Evolutionary conservation across 352 stramenopile species (phyloP), one percentile per base, ranked within the genome.

Genomic region (Detonula confervacea): DNA sequence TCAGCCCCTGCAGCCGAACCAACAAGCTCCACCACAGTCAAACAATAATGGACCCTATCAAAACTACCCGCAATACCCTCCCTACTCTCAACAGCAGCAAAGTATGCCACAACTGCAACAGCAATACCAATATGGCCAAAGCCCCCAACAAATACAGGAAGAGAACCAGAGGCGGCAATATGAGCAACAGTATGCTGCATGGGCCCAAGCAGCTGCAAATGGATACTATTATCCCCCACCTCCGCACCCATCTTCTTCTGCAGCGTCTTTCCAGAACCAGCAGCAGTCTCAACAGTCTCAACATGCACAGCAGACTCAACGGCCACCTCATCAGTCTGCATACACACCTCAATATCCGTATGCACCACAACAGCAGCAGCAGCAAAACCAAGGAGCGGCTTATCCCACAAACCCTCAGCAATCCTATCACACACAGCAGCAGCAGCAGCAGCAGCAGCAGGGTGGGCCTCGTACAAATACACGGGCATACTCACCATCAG

Each of bases 201-300:
- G 76, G 76, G 69, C 69, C 24, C 69, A 79, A 42, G 76, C 76
- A 20, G 62, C 69, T 56, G 47, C 62, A 7, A 80, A 79, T 65
- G 76, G 69, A 0, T 78, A 81, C 39, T 74, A 77, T 56, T 81
- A 75, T 71, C 62, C 71, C 46, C 66, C 65, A 12, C 71, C 71
- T 3, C 56, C 29, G 29, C 65, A 44, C 42, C 71, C 67, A 61
- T 6, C 57, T 24, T 29, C 57, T 72, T 27, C 27, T n/a, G n/a
- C n/a, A n/a, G n/a, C n/a, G n/a, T n/a, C n/a, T n/a, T n/a, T n/a
- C n/a, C n/a, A n/a, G n/a, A n/a, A n/a, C n/a, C n/a, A n/a, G n/a
- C n/a, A n/a, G n/a, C n/a, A n/a, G n/a, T n/a, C n/a, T n/a, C n/a
- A n/a, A n/a, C n/a, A n/a, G n/a, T 18, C 22, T 52, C 30, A 65